A percentile compares a stretch with the other conserved stretches of the same genome.
These are phyloP conservation scores for Exophiala lecanii-corni DNA, from an alignment of 2,329 filamentous ascomycete species.

Conservation along the genomic window DNA sequence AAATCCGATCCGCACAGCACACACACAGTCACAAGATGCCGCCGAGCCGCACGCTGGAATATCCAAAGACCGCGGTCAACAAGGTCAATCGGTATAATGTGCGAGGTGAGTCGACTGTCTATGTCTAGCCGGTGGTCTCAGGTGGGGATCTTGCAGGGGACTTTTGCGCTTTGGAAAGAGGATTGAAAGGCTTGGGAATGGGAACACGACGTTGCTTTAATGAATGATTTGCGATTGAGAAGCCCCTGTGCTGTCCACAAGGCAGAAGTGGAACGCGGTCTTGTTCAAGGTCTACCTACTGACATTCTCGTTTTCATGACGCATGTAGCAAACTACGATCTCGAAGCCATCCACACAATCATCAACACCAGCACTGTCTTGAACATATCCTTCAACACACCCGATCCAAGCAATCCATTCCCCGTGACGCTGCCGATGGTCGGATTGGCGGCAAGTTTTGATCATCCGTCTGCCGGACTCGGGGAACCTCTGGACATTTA, in stretches of 20 bases:
- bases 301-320: too few species aligned
- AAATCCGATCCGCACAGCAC: too few species aligned
- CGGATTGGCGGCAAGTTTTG: constrained; percentile 71
- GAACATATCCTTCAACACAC: constrained; percentile 69
- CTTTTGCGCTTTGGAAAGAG: too few species aligned
- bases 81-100: constrained; percentile 64
- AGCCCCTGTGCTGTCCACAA: too few species aligned
- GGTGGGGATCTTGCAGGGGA: too few species aligned
- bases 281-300: too few species aligned
- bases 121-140: too few species aligned
- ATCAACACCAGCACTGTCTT: constrained; percentile 68
- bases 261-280: too few species aligned
- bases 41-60: constrained; percentile 38
- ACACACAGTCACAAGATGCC: too few species aligned
- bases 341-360: constrained; percentile 67
- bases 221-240: too few species aligned
- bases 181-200: too few species aligned
- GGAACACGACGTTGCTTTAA: too few species aligned
- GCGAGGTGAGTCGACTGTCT: constrained; percentile 56
- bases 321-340: constrained; percentile 62
- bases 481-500: constrained; percentile 69
- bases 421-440: constrained; percentile 80
- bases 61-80: constrained; percentile 60
- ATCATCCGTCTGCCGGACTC: constrained; percentile 53
- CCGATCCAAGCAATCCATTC: constrained; percentile 59